phyloP scores from a whole-genome alignment of 1,139 yeast genomes.

The Scheffersomyces cryptocercus region DNA sequence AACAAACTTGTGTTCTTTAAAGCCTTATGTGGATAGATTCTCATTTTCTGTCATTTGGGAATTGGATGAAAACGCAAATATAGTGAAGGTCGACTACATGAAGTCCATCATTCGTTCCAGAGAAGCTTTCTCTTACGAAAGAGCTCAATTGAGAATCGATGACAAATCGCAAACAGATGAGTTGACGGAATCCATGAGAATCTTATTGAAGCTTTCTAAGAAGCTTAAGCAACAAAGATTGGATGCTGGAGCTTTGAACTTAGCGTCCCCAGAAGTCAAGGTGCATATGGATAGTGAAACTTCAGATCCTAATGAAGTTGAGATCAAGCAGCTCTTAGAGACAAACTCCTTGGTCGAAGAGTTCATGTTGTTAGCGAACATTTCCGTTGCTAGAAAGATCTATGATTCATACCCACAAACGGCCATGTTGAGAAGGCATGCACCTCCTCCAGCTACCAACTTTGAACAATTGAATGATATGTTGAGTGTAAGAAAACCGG shows the following conservation, averaged over 20 bases:
- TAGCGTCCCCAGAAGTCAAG: constrained; percentile 97
- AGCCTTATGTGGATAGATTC: constrained; percentile 93
- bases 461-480: constrained; percentile 89
- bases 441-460: constrained; percentile 91
- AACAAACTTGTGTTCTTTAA: constrained; percentile 92
- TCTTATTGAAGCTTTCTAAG: constrained; percentile 73
- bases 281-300: constrained; percentile 97
- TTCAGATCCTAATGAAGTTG: constrained; percentile 95
- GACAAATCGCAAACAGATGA: constrained; percentile 78
- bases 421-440: constrained; percentile 97
- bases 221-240: constrained; percentile 81
- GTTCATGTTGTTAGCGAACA: constrained; percentile 96
- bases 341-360: constrained; percentile 97
- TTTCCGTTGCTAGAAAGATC: constrained; percentile 90
- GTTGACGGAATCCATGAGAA: constrained; percentile 86
- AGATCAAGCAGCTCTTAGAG: constrained; percentile 81
- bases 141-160: constrained; percentile 90
- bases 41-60: constrained; percentile 98
- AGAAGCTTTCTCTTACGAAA: constrained; percentile 93
- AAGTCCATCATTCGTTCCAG: constrained; percentile 90
- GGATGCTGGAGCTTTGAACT: constrained; percentile 93
- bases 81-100: constrained; percentile 77
- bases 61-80: constrained; percentile 80
- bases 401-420: constrained; percentile 95
- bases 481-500: constrained; percentile 75